phyloP scores from a whole-genome alignment of 1,284 basidiomycete genomes.

The Malassezia globosa region DNA sequence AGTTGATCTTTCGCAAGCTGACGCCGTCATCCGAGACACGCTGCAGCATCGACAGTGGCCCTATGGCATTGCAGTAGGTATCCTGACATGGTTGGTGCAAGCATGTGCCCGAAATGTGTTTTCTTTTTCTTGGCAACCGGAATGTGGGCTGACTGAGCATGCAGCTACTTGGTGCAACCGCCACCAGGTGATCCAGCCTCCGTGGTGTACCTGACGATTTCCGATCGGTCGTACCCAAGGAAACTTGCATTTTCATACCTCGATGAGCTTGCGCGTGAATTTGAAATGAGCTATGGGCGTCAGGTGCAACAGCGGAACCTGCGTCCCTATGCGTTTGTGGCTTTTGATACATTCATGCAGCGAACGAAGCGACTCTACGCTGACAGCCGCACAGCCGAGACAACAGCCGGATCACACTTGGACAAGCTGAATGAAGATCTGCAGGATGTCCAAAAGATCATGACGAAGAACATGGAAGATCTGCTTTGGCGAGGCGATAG shows the following conservation, averaged over 20 bases:
- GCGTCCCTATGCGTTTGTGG: conserved; percentile 42
- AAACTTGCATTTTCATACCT: conserved; percentile 96
- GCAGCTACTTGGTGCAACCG: conserved; percentile 74
- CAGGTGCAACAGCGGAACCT: conserved; percentile 37
- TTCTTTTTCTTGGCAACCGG: too few relatives aligned
- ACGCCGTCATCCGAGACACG: conserved; percentile 76
- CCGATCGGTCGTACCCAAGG: conserved; percentile 90
- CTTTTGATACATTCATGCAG: conserved; percentile 73
- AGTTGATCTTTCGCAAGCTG: conserved; percentile 86
- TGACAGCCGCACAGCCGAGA: conserved; percentile 76
- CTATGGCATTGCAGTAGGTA: conserved; percentile 82
- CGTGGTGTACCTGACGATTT: conserved; percentile 87
- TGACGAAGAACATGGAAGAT: conserved; percentile 99
- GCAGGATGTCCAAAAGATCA: conserved; percentile 93
- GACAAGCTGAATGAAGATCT: conserved; percentile 89
- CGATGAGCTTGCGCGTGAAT: conserved; percentile 93
- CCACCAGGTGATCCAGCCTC: conserved; percentile 35
- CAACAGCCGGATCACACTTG: conserved; percentile 58
- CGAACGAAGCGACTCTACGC: conserved; percentile 90
- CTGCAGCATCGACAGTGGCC: conserved; percentile 91
- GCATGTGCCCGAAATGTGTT: not conserved
- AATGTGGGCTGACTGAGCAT: too few relatives aligned
- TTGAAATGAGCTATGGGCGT: conserved; percentile 50
- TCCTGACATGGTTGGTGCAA: too few relatives aligned
- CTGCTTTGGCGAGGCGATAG: conserved; percentile 93